Evolutionary conservation across 1,284 basidiomycete genomes (phyloP).

Genomic region (Ustilago sp.): DNA sequence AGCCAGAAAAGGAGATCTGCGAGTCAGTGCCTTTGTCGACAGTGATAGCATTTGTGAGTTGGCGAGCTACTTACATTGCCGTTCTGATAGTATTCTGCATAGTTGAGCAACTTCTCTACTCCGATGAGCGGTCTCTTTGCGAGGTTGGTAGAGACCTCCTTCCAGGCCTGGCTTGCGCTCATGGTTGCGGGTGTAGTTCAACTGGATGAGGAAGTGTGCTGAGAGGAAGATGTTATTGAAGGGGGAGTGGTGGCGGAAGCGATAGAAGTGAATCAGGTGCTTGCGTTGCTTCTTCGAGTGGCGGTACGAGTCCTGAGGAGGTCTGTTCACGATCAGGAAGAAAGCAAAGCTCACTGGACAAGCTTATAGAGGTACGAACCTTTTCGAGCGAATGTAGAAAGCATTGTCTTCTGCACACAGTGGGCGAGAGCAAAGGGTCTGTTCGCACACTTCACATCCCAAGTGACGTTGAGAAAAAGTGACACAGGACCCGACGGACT

Average conservation of each 20-base stretch:
- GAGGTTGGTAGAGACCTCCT: slow-evolving; percentile 16
- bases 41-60: neutral
- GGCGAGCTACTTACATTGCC: slow-evolving; percentile 24
- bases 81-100: slow-evolving; percentile 34
- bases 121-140: slow-evolving; percentile 23
- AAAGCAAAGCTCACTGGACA: no score
- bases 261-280: neutral
- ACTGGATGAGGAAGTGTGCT: neutral
- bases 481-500: neutral
- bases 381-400: no score
- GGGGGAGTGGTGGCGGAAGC: neutral
- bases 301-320: no score
- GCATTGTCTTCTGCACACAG: no score
- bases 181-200: neutral
- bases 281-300: no score
- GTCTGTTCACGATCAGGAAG: neutral
- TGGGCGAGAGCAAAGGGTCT: no score
- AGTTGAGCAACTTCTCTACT: slow-evolving; percentile 40
- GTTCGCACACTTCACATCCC: neutral
- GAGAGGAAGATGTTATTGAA: neutral
- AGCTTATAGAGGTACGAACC: no score
- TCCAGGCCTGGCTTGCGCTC: slow-evolving; percentile 13
- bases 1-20: neutral
- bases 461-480: neutral
- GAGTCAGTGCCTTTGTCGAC: neutral